These are phyloP conservation scores for Pythium aquatile DNA, from an alignment of 352 stramenopile species.

Conservation along the genomic window DNA sequence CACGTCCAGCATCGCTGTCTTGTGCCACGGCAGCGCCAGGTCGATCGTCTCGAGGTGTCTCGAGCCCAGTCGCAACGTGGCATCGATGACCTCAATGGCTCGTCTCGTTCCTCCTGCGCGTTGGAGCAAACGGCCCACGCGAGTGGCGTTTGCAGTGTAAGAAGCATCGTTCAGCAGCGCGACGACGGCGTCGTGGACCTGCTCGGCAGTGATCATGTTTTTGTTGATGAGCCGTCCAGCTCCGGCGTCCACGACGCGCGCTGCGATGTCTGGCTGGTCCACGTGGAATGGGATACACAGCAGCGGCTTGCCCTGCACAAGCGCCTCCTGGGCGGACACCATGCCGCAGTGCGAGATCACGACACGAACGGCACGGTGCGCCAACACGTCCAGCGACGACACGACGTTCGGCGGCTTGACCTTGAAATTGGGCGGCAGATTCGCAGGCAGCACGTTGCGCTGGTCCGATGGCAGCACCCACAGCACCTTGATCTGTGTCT, in stretches of 20 bases:
- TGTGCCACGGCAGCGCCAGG: conserved; percentile 71
- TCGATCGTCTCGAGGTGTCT: conserved; percentile 70
- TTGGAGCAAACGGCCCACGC: conserved; percentile 55
- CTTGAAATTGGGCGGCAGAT: conserved; percentile 56
- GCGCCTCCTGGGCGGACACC: conserved; percentile 76
- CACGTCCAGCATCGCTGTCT: conserved; percentile 73
- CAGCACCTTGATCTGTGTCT: conserved; percentile 58
- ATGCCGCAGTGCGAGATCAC: conserved; percentile 90
- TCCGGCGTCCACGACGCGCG: conserved; percentile 71
- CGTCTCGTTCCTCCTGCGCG: conserved; percentile 59
- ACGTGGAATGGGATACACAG: conserved; percentile 88
- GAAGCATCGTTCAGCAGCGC: conserved; percentile 50
- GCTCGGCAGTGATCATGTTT: conserved; percentile 50
- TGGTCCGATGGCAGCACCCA: conserved; percentile 80
- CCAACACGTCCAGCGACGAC: conserved; percentile 64
- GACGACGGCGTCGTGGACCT: conserved; percentile 52
- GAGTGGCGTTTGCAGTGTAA: conserved; percentile 41
- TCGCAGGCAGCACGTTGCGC: conserved; percentile 50
- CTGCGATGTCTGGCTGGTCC: conserved; percentile 83
- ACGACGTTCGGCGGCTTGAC: conserved; percentile 61
- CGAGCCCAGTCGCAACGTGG: conserved; percentile 52
- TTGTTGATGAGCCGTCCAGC: conserved; percentile 75
- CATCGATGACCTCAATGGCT: conserved; percentile 69
- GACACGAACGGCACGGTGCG: conserved; percentile 52
- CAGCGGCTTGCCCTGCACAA: conserved; percentile 76